Percentiles rank a stretch among this genome's conserved stretches.
These are phyloP conservation scores for Populus trichocarpa DNA, from an alignment of 441 rosid genomes.

Conservation along the genomic window DNA sequence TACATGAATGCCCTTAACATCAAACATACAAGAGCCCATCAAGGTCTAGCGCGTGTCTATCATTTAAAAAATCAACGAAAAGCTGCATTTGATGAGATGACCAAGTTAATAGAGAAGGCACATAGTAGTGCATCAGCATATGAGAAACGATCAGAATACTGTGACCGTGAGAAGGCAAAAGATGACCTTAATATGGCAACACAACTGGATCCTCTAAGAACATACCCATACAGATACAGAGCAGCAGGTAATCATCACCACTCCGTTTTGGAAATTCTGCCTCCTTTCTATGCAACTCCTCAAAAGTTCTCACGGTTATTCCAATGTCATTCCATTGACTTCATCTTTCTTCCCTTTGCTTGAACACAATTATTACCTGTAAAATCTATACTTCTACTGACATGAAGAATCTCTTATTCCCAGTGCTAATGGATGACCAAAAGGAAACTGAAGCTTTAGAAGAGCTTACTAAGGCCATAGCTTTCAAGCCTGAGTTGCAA, in stretches of 20 bases:
- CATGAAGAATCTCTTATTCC: constrained; percentile 4
- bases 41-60: constrained; percentile 90
- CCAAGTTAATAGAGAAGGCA: constrained; percentile 86
- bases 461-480: constrained; percentile 75
- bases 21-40: constrained; percentile 96
- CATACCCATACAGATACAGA: constrained; percentile 92
- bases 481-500: constrained; percentile 82
- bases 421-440: constrained; percentile 95
- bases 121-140: constrained; percentile 79
- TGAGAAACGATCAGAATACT: constrained; percentile 94
- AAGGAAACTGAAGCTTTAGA: constrained; percentile 79
- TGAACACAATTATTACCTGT: not conserved
- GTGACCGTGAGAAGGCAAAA: constrained; percentile 90
- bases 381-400: constrained; percentile 13
- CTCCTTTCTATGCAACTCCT: not conserved
- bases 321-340: not conserved
- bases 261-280: not conserved
- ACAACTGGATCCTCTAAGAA: constrained; percentile 80
- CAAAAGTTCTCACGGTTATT: not conserved
- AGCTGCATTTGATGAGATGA: constrained; percentile 94
- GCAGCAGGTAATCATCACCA: constrained; percentile 64
- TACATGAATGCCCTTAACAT: constrained; percentile 84
- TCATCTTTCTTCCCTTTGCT: not conserved
- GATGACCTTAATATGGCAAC: constrained; percentile 76
- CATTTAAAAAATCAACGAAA: constrained; percentile 69